Percentiles rank a stretch among this genome's conserved stretches.
phyloP scores from a whole-genome alignment of 768 basidiomycete species.

The Fomitopsis serialis region DNA sequence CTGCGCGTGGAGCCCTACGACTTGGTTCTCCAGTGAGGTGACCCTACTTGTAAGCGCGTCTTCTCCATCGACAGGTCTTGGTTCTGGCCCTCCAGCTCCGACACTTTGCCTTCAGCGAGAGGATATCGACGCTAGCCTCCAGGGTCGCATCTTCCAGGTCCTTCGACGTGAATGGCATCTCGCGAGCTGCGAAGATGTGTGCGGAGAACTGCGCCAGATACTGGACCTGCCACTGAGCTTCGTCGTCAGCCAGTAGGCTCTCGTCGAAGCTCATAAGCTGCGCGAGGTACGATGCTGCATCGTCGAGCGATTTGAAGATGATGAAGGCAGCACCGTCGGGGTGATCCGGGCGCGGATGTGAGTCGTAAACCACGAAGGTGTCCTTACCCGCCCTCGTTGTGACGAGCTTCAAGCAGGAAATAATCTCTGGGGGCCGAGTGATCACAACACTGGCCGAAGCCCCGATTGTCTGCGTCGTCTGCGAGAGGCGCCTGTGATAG shows the following conservation, averaged over 20 bases:
- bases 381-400: conserved; percentile 12
- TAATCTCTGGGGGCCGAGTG: conserved; percentile 68
- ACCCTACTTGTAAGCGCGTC: conserved; percentile 4
- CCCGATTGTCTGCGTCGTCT: conserved; percentile 3
- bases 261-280: conserved; percentile 46
- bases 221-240: conserved; percentile 60
- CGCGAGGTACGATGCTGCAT: conserved; percentile 38
- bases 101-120: conserved; percentile 37
- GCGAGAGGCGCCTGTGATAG: conserved; percentile 14
- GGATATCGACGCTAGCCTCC: conserved; percentile 44
- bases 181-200: conserved; percentile 42
- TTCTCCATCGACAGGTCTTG: conserved; percentile 16
- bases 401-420: conserved; percentile 43
- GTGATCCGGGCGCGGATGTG: conserved; percentile 54
- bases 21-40: conserved; percentile 21
- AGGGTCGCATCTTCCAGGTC: conserved; percentile 32
- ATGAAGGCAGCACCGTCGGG: conserved; percentile 57
- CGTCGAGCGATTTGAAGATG: conserved; percentile 41
- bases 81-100: conserved; percentile 31
- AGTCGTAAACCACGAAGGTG: conserved; percentile 61
- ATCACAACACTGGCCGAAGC: conserved; percentile 43
- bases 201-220: conserved; percentile 57
- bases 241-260: conserved; percentile 33
- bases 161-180: conserved; percentile 13
- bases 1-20: conserved; percentile 11